Base-by-base conservation (phyloP, 352 stramenopile species). In the Lagenidium sp. region DNA sequence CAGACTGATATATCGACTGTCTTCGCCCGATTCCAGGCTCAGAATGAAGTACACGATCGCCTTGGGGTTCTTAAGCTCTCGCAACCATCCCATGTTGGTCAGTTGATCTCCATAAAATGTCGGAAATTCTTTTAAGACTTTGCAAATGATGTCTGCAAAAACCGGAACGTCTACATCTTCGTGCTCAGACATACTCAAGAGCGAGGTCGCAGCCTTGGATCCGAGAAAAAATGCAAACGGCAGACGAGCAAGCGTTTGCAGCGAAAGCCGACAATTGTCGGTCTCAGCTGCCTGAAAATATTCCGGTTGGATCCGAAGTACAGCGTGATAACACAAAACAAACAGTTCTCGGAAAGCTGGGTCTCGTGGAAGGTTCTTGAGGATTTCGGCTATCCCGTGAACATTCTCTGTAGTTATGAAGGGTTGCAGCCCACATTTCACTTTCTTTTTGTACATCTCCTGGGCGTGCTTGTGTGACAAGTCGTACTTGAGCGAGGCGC, bases 381-480 rank as follows among this genome's bases (percentile, higher is more conserved):
- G 50, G 15, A 95, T 71, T 54, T 86, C 74, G n/a, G 71, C 78
- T 29, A 94, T 84, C 0, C 71, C 74, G 31, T 87, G 70, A 1
- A 36, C 54, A 28, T 88, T 89, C 40, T 85, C 70, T 1, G 62
- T 86, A 6, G 67, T 48, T 0, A 82, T 7, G 20, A 92, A 75
- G 1, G 74, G 69, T 21, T 60, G 55, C 0, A 92, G 39, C 0
- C 74, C 79, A 31, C 74, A 84, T 6, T 42, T 49, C 4, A 92
- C 77, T 47, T 88, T 88, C 44, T 84, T 79, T 42, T 92, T 92
- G 67, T 92, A 89, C 41, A 83, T 60, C 6, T 67, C 57, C 11
- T 75, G 61, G 1, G 73, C 73, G 21, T 86, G 61, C 26, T 68
- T 50, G 37, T 88, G 74, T 40, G 89, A 73, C 7, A 89, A 49